Base-by-base conservation (phyloP, 352 stramenopile species). In the Phytophthora pisi region DNA sequence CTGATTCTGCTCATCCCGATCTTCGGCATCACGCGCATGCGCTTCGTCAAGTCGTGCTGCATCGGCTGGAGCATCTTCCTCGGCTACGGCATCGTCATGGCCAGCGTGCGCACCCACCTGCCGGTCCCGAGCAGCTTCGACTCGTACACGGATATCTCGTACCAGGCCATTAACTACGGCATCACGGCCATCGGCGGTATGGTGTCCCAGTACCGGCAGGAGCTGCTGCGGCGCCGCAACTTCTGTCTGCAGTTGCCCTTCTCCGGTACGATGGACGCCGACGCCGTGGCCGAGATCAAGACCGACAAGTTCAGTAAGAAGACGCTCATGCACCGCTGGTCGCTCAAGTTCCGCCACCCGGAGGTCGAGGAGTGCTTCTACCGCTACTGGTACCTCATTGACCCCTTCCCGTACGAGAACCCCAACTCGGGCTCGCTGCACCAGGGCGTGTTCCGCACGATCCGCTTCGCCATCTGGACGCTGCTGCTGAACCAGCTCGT, bases 331-430 rank as follows among this genome's bases (percentile, higher is more conserved):
- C 78, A 91, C 57, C 47, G 55, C 20, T 90, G 75, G 74, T 90
- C 81, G 38, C 80, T 87, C 36, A 85, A 86, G 47, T 94, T 94
- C 64, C 80, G 79, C 53, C 74, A 94, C 70, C 78, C 79, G 0
- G 78, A 86, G 40, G 81, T 94, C 43, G 86, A 94, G 54, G 86
- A 94, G 59, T 86, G 75, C 54, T 94, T 94, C 67, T 94, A 90
- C 72, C 73, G 79, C 7, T 88, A 91, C 65, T 94, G 86, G 86
- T 94, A 94, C 70, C 73, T 94, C n/a, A 94, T 94, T 49, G 86
- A 94, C 59, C 82, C 86, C 55, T 91, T 91, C 59, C 86, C 86
- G 57, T 94, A 91, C 57, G 84, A 94, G 61, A 91, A 94, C 68
- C 84, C 86, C 2, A 92, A 91, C 74, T 88, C 83, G 20, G 86